Evolutionary conservation across 2,329 filamentous ascomycete genomes (phyloP).

Genomic region (Ascomycota sp.): DNA sequence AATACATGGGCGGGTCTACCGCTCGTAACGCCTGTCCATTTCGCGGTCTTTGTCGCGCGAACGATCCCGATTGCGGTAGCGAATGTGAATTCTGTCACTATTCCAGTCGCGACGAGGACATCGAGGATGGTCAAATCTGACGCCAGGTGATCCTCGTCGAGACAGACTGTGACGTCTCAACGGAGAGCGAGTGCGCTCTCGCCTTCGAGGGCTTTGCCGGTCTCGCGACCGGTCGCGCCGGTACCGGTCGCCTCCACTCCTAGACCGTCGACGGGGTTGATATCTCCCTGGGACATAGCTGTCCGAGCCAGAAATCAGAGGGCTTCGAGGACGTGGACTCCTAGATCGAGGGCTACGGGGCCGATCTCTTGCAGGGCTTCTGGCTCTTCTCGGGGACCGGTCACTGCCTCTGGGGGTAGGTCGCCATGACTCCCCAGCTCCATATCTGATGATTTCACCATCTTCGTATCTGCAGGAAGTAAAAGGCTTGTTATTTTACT

Average conservation of each 20-base stretch:
- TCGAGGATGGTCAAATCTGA: constrained; percentile 17
- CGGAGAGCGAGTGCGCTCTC: constrained; percentile 16
- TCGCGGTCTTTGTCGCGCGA: constrained; percentile 12
- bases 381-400: constrained; percentile 21
- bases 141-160: constrained; percentile 14
- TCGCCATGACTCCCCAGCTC: constrained; percentile 39
- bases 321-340: constrained; percentile 18
- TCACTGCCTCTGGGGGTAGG: constrained; percentile 30
- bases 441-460: constrained; percentile 40
- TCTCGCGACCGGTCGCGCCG: constrained; percentile 21
- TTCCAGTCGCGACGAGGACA: constrained; percentile 17
- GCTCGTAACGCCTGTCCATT: constrained; percentile 21
- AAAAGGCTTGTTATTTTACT: neutral
- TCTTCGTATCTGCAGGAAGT: constrained; percentile 22
- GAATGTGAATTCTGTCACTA: constrained; percentile 11
- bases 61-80: constrained; percentile 12
- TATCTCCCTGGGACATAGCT: constrained; percentile 26
- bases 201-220: constrained; percentile 16
- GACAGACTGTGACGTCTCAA: constrained; percentile 18
- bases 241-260: constrained; percentile 20
- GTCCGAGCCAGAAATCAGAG: constrained; percentile 18
- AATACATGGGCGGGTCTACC: constrained; percentile 8
- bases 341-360: constrained; percentile 15
- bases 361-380: constrained; percentile 11
- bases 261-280: constrained; percentile 19